phyloP scores from a whole-genome alignment of 177 flowering plant species.

The Vitis hybrid region DNA sequence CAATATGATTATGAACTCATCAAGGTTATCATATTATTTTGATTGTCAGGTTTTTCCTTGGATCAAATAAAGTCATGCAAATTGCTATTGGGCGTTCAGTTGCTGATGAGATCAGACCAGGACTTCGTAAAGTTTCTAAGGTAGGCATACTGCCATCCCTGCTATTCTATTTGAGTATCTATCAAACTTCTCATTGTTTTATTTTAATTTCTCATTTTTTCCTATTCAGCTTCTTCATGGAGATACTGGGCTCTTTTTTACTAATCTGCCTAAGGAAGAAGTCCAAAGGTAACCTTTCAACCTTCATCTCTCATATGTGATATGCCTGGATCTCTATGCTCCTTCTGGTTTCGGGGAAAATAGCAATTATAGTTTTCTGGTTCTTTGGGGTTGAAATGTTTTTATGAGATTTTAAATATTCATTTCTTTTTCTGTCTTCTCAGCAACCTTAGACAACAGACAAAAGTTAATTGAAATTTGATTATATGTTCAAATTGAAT shows the following conservation, averaged over 20 bases:
- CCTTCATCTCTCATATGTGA: neutral
- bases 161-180: neutral
- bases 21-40: neutral
- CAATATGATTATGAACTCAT: neutral
- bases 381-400: no score
- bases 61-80: slow-evolving; percentile 97
- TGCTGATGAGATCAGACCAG: slow-evolving; percentile 74
- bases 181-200: neutral
- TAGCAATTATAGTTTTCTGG: no score
- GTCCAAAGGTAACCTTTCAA: slow-evolving; percentile 51
- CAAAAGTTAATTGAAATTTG: no score
- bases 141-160: slow-evolving; percentile 23
- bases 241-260: slow-evolving; percentile 70
- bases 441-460: no score
- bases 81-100: slow-evolving; percentile 78
- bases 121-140: slow-evolving; percentile 78
- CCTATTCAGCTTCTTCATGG: slow-evolving; percentile 67
- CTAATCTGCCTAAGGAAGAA: slow-evolving; percentile 73
- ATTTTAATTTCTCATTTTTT: neutral
- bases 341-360: no score
- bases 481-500: no score
- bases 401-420: no score
- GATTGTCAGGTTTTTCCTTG: slow-evolving; percentile 80
- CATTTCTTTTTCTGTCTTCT: no score
- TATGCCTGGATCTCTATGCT: no score